Percentiles rank a stretch among this genome's conserved stretches.
Evolutionary conservation across 257 asterid species (phyloP).

Genomic region (Ilex asprella): DNA sequence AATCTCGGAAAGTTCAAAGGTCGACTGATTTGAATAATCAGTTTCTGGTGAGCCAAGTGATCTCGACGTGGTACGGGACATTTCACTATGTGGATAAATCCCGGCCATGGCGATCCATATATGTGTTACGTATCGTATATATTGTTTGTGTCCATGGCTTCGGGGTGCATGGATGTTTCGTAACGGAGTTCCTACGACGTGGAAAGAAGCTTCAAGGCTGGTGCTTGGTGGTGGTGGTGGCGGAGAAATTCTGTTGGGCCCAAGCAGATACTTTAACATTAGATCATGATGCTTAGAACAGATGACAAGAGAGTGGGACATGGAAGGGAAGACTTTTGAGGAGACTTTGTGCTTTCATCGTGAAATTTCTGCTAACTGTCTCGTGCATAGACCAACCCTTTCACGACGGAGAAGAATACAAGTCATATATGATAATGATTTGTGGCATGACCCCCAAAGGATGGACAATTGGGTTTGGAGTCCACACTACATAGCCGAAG

Average conservation of each 20-base stretch:
- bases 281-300: background rate
- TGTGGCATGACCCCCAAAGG: too few species aligned
- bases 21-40: conserved; percentile 14
- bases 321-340: background rate
- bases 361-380: background rate
- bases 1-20: conserved; percentile 46
- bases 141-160: background rate
- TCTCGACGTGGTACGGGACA: conserved; percentile 13
- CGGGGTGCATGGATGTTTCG: conserved; percentile 15
- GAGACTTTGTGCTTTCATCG: background rate
- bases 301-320: background rate
- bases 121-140: conserved; percentile 6
- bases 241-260: conserved; percentile 12
- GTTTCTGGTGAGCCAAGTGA: conserved; percentile 7
- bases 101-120: conserved; percentile 32
- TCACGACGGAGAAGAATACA: background rate
- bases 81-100: conserved; percentile 13
- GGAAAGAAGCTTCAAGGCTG: conserved; percentile 62
- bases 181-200: conserved; percentile 43
- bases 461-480: too few species aligned
- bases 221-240: conserved; percentile 29
- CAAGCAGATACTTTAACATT: conserved; percentile 1
- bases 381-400: background rate
- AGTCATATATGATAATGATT: too few species aligned
- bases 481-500: too few species aligned